Conservation (phyloP, 768 basidiomycete species). For the Calvatia gigantea region DNA sequence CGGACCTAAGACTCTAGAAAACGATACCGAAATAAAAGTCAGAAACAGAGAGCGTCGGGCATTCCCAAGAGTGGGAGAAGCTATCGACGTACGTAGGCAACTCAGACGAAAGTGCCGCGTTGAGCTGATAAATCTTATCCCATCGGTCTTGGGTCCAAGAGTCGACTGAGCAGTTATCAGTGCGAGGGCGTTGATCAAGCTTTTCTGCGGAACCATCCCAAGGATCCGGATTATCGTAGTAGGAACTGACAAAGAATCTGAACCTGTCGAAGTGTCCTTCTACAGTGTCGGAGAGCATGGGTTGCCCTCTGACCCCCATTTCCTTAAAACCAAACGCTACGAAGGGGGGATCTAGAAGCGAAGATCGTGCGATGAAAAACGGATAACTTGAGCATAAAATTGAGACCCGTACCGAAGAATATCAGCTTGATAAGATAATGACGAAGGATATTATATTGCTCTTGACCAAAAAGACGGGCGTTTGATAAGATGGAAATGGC, state of each 20-base stretch:
- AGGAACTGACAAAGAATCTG: conserved; percentile 25
- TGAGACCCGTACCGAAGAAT: conserved; percentile 27
- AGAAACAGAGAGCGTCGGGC: neutral
- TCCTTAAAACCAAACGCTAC: conserved; percentile 25
- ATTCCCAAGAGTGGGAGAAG: neutral
- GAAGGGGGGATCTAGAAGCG: conserved; percentile 27
- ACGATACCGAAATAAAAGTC: neutral
- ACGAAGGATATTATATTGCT: conserved; percentile 22
- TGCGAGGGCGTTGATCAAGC: conserved; percentile 20
- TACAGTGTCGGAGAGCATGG: conserved; percentile 17
- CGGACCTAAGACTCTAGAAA: conserved; percentile 16
- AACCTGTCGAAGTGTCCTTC: conserved; percentile 24
- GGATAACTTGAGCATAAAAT: neutral
- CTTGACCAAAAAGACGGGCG: conserved; percentile 18
- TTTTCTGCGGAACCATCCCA: conserved; percentile 17
- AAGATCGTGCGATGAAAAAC: too few relatives aligned
- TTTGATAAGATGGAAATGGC: conserved; percentile 27
- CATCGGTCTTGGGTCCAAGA: conserved; percentile 20
- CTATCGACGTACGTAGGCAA: conserved; percentile 17
- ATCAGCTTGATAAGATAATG: conserved; percentile 28
- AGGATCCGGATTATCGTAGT: conserved; percentile 23
- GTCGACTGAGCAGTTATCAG: conserved; percentile 16
- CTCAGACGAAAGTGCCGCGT: conserved; percentile 18
- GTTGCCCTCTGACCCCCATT: conserved; percentile 20
- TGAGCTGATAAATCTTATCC: conserved; percentile 15